Conservation (phyloP, 495 filamentous ascomycete species). For the Filosporella fistucella region DNA sequence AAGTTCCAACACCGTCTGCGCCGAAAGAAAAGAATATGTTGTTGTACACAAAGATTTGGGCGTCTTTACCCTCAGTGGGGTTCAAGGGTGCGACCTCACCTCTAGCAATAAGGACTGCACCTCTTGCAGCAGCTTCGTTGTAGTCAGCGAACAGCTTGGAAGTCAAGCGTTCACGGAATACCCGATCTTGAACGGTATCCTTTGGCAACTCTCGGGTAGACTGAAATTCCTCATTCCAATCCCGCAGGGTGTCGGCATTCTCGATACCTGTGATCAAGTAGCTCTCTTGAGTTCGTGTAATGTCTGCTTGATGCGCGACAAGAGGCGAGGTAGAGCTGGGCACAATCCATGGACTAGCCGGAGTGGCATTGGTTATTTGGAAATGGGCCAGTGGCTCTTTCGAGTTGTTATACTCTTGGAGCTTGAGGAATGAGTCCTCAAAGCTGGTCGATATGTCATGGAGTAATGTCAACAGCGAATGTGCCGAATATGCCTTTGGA, state of each 20-base stretch:
- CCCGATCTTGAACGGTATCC: slow-evolving; percentile 89
- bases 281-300: slow-evolving; percentile 86
- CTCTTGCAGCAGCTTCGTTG: slow-evolving; percentile 88
- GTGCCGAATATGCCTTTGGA: slow-evolving; percentile 66
- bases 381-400: slow-evolving; percentile 90
- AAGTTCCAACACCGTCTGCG: slow-evolving; percentile 95
- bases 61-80: slow-evolving; percentile 86
- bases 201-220: slow-evolving; percentile 90
- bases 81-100: slow-evolving; percentile 96
- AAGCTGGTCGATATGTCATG: slow-evolving; percentile 79
- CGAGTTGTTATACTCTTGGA: slow-evolving; percentile 76
- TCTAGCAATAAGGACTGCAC: slow-evolving; percentile 87
- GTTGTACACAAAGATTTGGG: slow-evolving; percentile 99
- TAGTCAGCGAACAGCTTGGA: slow-evolving; percentile 98
- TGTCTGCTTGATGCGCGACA: slow-evolving; percentile 71
- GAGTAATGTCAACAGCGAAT: slow-evolving; percentile 83
- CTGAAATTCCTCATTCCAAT: slow-evolving; percentile 99
- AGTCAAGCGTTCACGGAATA: slow-evolving; percentile 90
- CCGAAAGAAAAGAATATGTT: slow-evolving; percentile 99
- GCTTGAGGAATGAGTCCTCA: slow-evolving; percentile 58
- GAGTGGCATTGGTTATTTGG: slow-evolving; percentile 89
- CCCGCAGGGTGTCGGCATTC: slow-evolving; percentile 86
- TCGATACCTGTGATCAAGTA: slow-evolving; percentile 87
- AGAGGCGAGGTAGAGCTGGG: slow-evolving; percentile 56
- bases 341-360: slow-evolving; percentile 90